Conservation (phyloP, 208 protist genomes). For the Trypanosoma theileri region DNA sequence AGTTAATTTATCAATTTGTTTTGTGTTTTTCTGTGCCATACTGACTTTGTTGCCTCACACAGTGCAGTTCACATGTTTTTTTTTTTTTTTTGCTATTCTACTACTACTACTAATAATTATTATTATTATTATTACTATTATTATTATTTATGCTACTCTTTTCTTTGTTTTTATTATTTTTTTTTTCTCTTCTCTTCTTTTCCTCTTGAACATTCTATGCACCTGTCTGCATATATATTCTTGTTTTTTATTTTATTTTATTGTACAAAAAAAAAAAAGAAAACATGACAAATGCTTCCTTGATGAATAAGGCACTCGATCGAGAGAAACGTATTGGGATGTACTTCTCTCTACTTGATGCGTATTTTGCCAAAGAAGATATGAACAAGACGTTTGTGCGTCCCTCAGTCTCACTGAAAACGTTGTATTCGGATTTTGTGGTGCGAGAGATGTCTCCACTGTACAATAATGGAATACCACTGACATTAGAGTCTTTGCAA, state of each 20-base stretch:
- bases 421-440: constrained; percentile 86
- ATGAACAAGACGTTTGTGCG: constrained; percentile 4
- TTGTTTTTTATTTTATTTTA: constrained; percentile 8
- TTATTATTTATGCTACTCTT: constrained; percentile 6
- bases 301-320: constrained; percentile 7
- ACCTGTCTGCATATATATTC: neutral
- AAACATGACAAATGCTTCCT: constrained; percentile 3
- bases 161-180: constrained; percentile 3
- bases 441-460: constrained; percentile 75
- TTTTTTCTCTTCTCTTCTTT: neutral
- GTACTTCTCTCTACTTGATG: constrained; percentile 43
- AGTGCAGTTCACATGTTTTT: neutral
- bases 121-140: constrained; percentile 5
- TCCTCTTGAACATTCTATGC: neutral
- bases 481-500: constrained; percentile 46
- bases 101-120: neutral
- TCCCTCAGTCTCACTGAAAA: constrained; percentile 63
- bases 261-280: neutral
- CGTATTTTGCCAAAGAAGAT: constrained; percentile 13
- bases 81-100: constrained; percentile 11
- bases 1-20: no score
- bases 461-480: constrained; percentile 60
- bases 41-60: no score
- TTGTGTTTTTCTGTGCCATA: no score
- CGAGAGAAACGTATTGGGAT: constrained; percentile 72